Percentiles rank a stretch among this genome's conserved stretches.
Conservation (phyloP, 495 filamentous ascomycete species). For the Platismatia glauca region DNA sequence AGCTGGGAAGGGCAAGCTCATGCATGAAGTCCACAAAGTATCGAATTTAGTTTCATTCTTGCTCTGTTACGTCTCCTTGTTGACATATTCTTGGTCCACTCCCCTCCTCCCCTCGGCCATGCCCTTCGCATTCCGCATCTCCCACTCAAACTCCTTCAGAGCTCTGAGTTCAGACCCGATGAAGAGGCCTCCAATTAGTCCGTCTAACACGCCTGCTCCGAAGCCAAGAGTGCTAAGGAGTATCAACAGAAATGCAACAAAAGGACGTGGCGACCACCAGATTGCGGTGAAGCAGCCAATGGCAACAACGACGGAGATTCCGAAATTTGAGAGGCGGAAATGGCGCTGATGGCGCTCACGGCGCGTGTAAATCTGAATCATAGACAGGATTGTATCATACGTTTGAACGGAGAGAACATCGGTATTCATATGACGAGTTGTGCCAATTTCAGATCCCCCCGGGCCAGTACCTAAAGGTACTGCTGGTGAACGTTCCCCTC, state of each 20-base stretch:
- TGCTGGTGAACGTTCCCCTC: slow-evolving; percentile 1
- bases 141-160: slow-evolving; percentile 92
- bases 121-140: slow-evolving; percentile 62
- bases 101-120: slow-evolving; percentile 8
- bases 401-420: slow-evolving; percentile 38
- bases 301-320: slow-evolving; percentile 52
- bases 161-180: slow-evolving; percentile 72
- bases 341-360: slow-evolving; percentile 63
- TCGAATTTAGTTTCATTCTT: background rate
- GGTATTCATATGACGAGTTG: background rate
- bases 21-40: background rate
- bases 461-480: background rate
- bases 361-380: slow-evolving; percentile 53
- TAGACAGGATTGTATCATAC: slow-evolving; percentile 65
- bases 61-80: background rate
- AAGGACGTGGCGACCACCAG: slow-evolving; percentile 73
- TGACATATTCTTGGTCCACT: background rate
- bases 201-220: slow-evolving; percentile 67
- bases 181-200: slow-evolving; percentile 78
- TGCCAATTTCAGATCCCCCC: background rate
- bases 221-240: slow-evolving; percentile 70
- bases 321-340: slow-evolving; percentile 65
- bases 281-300: slow-evolving; percentile 67
- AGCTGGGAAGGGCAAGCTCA: background rate
- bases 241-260: slow-evolving; percentile 71